phyloP scores from a whole-genome alignment of 768 basidiomycete genomes.

The Trametes villosa region DNA sequence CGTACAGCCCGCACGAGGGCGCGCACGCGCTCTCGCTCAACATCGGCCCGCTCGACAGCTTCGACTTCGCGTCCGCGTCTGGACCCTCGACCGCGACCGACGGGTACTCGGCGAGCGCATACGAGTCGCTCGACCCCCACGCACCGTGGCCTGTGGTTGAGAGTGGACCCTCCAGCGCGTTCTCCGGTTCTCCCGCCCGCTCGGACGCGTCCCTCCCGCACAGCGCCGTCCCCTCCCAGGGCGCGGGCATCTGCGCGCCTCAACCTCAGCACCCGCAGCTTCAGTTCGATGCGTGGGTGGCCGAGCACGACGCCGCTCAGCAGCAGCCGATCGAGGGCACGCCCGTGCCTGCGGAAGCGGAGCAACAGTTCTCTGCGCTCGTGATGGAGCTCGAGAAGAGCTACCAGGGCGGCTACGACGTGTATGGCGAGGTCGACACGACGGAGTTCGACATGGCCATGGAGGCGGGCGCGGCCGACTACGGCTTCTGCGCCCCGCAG shows the following conservation, averaged over 20 bases:
- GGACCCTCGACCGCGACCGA: slow-evolving; percentile 16
- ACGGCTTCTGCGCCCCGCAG: slow-evolving; percentile 16
- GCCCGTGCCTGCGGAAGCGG: not conserved
- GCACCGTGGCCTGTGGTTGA: slow-evolving; percentile 15
- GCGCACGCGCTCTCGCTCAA: slow-evolving; percentile 17
- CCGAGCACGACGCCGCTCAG: not conserved
- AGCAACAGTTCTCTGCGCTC: not conserved
- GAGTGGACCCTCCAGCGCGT: slow-evolving; percentile 21
- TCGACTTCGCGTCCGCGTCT: slow-evolving; percentile 12
- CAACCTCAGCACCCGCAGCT: slow-evolving; percentile 27
- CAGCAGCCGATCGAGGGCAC: not conserved
- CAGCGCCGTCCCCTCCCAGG: not conserved
- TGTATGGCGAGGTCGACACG: slow-evolving; percentile 6
- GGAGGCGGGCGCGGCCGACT: slow-evolving; percentile 5
- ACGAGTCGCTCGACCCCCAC: slow-evolving; percentile 17
- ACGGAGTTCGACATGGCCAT: slow-evolving; percentile 8
- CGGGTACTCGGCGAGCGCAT: slow-evolving; percentile 1
- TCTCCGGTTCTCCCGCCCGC: slow-evolving; percentile 21
- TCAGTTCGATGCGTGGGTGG: slow-evolving; percentile 17
- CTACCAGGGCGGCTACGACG: slow-evolving; percentile 9
- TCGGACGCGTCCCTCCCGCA: slow-evolving; percentile 19
- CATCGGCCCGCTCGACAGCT: slow-evolving; percentile 26
- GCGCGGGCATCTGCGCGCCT: slow-evolving; percentile 19
- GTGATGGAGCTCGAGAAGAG: slow-evolving; percentile 6
- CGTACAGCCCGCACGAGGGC: slow-evolving; percentile 11